Base-by-base conservation (phyloP, 2,329 filamentous ascomycete species). In the Pseudonectria foliicola region DNA sequence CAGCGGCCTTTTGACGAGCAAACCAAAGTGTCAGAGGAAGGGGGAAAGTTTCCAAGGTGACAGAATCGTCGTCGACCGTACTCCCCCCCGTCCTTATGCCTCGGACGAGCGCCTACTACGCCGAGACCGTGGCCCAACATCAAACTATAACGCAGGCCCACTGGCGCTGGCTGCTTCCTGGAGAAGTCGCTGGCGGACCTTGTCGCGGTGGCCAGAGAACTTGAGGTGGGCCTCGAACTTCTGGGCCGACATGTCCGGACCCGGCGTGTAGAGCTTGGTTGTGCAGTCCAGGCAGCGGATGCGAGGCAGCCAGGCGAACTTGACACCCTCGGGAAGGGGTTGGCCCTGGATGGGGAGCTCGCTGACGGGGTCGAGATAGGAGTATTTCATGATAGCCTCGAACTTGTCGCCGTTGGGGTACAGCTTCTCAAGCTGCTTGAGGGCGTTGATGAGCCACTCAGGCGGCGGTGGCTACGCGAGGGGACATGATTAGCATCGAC, bases 161-260 rank as follows among this genome's bases (percentile, higher is more conserved):
- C 35, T 32, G n/a, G 34, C 44, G 18, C 18, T 8, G 11, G 36
- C 38, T 3, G 42, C 49, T 26, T 51, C 50, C 15, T 50, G 43
- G 10, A 47, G 50, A 26, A 57, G 44, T 16, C 64, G 53, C 34
- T 44, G 40, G 25, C 54, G 55, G 8, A 89, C 85, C 49, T 75
- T 75, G 47, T 85, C 78, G 50, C 81, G 75, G 59, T 98, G 92
- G 34, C 73, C 69, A 28, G 84, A 77, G 60, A 95, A 95, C 60
- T 82, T 85, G 31, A 96, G 68, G 64, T 98, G 92, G 2, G 93
- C 79, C 62, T 95, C 86, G 44, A 98, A 98, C 55, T 95, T 94
- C 29, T 81, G 81, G 5, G 90, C 85, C 3, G 87, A 88, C 57
- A 75, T 83, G 15, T 82, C 86, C 0, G 89, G 87, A 0, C 88